Evolutionary conservation across 371 early-diverging fungal genomes (phyloP).

Genomic region (Phascolomyces articulosus): DNA sequence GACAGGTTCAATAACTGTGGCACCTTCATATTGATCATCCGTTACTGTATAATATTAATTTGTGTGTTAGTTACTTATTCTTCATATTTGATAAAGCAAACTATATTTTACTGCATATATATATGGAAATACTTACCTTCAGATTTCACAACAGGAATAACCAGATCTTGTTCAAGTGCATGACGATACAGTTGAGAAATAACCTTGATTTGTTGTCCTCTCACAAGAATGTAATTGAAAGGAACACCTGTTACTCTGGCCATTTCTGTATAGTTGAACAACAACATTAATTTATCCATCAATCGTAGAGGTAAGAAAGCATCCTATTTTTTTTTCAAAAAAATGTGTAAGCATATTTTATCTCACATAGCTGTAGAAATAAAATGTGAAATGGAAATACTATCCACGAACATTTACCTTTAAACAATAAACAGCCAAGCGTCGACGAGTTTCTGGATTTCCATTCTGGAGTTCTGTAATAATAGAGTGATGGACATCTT

Average conservation of each 20-base stretch:
- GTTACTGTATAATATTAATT: slow-evolving; percentile 38
- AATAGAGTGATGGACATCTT: slow-evolving; percentile 99
- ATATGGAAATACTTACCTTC: slow-evolving; percentile 69
- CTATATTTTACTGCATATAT: neutral
- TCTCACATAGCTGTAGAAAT: neutral
- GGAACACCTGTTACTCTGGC: slow-evolving; percentile 98
- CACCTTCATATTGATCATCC: slow-evolving; percentile 98
- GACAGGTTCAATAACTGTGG: slow-evolving; percentile 98
- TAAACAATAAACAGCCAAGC: slow-evolving; percentile 98
- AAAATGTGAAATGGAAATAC: neutral
- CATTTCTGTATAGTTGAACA: slow-evolving; percentile 99
- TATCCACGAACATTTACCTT: slow-evolving; percentile 52
- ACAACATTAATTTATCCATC: slow-evolving; percentile 96
- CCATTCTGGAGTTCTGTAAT: slow-evolving; percentile 98
- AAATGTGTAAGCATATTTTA: too few species aligned
- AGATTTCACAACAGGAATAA: slow-evolving; percentile 91
- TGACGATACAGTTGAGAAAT: slow-evolving; percentile 96
- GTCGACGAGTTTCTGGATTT: slow-evolving; percentile 93
- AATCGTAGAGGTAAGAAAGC: slow-evolving; percentile 97
- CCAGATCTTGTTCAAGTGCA: slow-evolving; percentile 81
- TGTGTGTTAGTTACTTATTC: neutral
- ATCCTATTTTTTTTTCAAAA: too few species aligned
- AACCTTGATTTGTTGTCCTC: slow-evolving; percentile 99
- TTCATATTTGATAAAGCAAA: neutral
- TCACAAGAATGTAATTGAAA: slow-evolving; percentile 93